These are phyloP conservation scores for Nakazawaea siamensis DNA, from an alignment of 805 yeast species.

Conservation along the genomic window DNA sequence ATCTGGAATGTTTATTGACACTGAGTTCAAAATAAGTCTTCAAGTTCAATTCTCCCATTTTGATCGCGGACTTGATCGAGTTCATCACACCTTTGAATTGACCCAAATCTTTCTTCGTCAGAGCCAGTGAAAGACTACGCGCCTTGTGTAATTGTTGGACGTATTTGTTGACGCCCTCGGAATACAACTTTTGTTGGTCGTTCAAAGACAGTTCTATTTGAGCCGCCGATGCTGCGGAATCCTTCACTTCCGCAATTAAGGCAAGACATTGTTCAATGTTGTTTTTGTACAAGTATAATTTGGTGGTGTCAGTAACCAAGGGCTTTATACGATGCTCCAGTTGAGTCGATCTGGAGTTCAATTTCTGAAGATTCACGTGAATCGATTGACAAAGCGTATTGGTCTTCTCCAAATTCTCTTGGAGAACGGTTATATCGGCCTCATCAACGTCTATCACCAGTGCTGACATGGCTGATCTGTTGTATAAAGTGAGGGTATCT, in stretches of 20 bases:
- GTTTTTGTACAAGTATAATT: constrained; percentile 42
- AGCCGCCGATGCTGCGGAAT: constrained; percentile 36
- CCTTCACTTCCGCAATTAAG: constrained; percentile 38
- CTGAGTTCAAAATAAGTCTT: constrained; percentile 38
- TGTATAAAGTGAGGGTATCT: too few species aligned
- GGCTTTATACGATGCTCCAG: constrained; percentile 67
- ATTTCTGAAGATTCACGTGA: constrained; percentile 41
- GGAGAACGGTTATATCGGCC: constrained; percentile 76
- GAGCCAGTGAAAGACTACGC: constrained; percentile 35
- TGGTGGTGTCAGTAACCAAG: constrained; percentile 53
- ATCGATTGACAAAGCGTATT: constrained; percentile 48
- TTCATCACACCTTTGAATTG: constrained; percentile 63
- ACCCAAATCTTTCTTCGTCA: constrained; percentile 30
- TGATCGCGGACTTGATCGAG: constrained; percentile 48
- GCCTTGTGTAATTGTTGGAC: constrained; percentile 28
- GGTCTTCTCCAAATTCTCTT: constrained; percentile 60
- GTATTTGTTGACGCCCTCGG: constrained; percentile 28
- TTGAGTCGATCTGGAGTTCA: constrained; percentile 43
- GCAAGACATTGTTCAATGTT: constrained; percentile 49
- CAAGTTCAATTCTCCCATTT: constrained; percentile 47
- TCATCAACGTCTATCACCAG: constrained; percentile 52
- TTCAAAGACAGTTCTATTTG: constrained; percentile 26
- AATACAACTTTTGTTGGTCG: constrained; percentile 14
- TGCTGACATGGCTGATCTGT: not conserved
- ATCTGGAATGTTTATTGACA: constrained; percentile 28